Base-by-base conservation (phyloP, 2,329 filamentous ascomycete genomes). In the Aspergillus hiratsukae region DNA sequence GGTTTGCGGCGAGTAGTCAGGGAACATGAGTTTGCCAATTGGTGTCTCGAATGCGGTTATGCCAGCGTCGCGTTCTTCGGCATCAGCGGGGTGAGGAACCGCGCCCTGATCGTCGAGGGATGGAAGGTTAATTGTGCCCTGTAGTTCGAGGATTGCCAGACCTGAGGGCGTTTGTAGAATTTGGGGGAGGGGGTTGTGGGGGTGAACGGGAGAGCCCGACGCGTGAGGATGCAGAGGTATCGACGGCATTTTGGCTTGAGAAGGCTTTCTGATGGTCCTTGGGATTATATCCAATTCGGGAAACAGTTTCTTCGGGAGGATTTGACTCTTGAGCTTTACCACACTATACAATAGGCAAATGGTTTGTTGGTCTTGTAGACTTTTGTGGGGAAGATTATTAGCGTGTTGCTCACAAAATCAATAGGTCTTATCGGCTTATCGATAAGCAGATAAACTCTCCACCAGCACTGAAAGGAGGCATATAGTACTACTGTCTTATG, bases 131-230 rank as follows among this genome's bases (percentile, higher is more conserved):
- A 99, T 87, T 14, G 85, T 90, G 59, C 92, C 94, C 78, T 99
- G 94, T 14, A 99, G 84, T 76, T 97, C 94, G 56, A 99, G 80
- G 48, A 99, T 81, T 19, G 93, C 93, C 43, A 97, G 83, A 51
- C 94, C 94, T 0, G 89, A 87, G 0, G 94, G 94, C 0, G 93
- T 97, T 65, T 92, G 89, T 17, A 97, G 83, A 60, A 96, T 81
- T n/a, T 82, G 73, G 1, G 94, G 94, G 4, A 97, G 83, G 3
- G 89, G 86, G 64, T 83, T 85, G 58, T 60, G 56, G 17, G 48
- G 31, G 21, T 63, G 41, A 11, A 46, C 51, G 48, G 59, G 14
- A 23, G 49, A 57, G 40, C 48, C 29, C 29, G 63, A 60, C 46
- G 66, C 51, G 27, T 58, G 64, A 29, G 69, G 66, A 49, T 76